Percentiles rank a stretch among this genome's conserved stretches.
Evolutionary conservation across 225 moss, liverwort and hornwort species (phyloP).

Genomic region (Marchantia polymorpha): DNA sequence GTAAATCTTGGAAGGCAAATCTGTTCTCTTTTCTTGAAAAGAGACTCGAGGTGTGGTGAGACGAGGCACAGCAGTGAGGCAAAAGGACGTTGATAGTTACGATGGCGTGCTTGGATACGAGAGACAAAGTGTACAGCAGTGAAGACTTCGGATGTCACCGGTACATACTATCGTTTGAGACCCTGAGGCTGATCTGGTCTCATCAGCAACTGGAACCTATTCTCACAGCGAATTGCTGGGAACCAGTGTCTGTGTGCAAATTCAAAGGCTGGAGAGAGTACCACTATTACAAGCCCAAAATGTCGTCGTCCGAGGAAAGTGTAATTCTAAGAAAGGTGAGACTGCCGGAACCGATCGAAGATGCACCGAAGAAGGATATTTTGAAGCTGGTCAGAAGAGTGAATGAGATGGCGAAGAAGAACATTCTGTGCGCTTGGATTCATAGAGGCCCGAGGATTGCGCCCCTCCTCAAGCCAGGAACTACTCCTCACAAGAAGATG

Average conservation of each 20-base stretch:
- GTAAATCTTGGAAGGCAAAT: too few relatives aligned
- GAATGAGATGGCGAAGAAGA: constrained; percentile 15
- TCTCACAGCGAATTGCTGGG: not conserved
- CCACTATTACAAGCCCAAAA: constrained; percentile 14
- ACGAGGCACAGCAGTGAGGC: too few relatives aligned
- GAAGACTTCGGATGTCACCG: not conserved
- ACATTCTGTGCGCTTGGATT: constrained; percentile 15
- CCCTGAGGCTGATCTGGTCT: not conserved
- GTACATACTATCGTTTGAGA: constrained; percentile 8
- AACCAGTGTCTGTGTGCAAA: not conserved
- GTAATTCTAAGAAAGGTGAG: not conserved
- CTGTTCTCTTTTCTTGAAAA: too few relatives aligned
- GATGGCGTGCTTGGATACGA: too few relatives aligned
- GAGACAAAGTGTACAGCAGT: not conserved
- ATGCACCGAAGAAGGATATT: constrained; percentile 16
- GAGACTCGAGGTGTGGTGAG: too few relatives aligned
- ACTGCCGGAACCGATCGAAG: constrained; percentile 13
- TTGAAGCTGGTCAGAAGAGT: constrained; percentile 13
- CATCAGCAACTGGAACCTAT: constrained; percentile 12
- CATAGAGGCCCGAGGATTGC: not conserved
- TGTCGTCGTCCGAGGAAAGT: not conserved
- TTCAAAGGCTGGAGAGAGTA: constrained; percentile 16
- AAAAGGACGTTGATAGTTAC: too few relatives aligned
- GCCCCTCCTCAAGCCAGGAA: too few relatives aligned
- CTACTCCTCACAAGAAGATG: not conserved